Base-by-base conservation (phyloP, 768 basidiomycete genomes). In the Suillus paluster region DNA sequence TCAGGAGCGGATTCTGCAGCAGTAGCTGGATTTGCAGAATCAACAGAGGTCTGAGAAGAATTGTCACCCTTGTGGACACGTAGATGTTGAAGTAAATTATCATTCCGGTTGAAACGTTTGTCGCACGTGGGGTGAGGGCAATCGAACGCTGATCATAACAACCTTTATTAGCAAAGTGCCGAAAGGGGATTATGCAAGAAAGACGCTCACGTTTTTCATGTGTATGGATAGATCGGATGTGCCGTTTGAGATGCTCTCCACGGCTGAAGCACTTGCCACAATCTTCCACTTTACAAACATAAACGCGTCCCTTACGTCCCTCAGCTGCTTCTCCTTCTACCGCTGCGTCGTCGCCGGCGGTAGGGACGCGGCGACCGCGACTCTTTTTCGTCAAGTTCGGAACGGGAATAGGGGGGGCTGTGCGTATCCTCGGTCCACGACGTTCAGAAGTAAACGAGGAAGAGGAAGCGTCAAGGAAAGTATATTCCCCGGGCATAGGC, bases 371-470 rank as follows among this genome's bases (percentile, higher is more conserved):
- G 41, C 91, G 84, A 14, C 91, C 91, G 57, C 91, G 85, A 67
- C 88, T 89, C 78, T 90, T 91, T 80, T 92, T 92, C 49, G 87
- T 92, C 63, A 92, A 71, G 73, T 90, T 89, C 39, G 90, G 90
- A 45, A 91, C 88, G 14, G 90, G 90, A 30, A 87, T 80, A 25
- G 90, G 90, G 52, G 86, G 81, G 7, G 82, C 79, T 12, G 82
- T 82, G 61, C 84, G 83, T 66, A 84, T 79, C 48, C 81, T 81
- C 21, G 84, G 79, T 58, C 79, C 76, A 48, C 81, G 81, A 42
- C 75, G 75, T 42, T 80, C 81, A n/a, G 74, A 68, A 0, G 73
- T 72, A 56, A 75, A 75, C 3, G 74, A 75, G 52, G 75, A 75
- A 38, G 75, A 75, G 5, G 74, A 77, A 45, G 74, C 75, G 23